Evolutionary conservation across 2,329 filamentous ascomycete species (phyloP).

Genomic region (Endoconidiophora polonica): DNA sequence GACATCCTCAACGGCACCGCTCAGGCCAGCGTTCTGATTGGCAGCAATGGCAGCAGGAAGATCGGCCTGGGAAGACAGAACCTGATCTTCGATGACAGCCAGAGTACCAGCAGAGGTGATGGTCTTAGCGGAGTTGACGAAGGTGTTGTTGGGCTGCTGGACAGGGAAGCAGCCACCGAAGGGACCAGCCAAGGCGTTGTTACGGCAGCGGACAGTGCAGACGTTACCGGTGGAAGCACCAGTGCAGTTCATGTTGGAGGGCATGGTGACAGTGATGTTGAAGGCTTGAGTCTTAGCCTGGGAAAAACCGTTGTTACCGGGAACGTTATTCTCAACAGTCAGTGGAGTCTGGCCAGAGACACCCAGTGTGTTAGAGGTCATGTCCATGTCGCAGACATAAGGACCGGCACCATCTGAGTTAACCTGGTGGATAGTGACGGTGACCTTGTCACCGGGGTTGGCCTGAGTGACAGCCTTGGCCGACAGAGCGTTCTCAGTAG

Average conservation of each 20-base stretch:
- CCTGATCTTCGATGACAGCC: constrained; percentile 29
- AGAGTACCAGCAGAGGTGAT: constrained; percentile 31
- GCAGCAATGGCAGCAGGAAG: constrained; percentile 26
- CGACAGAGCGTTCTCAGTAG: constrained; percentile 34
- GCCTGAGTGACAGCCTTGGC: constrained; percentile 32
- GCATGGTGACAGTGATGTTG: constrained; percentile 38
- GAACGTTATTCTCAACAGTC: constrained; percentile 41
- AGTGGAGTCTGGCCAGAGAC: constrained; percentile 21
- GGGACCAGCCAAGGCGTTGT: constrained; percentile 38
- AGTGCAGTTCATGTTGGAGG: constrained; percentile 29
- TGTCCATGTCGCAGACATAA: constrained; percentile 36
- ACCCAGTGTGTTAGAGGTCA: constrained; percentile 28
- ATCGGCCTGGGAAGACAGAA: constrained; percentile 33
- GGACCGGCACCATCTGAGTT: constrained; percentile 39
- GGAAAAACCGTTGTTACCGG: constrained; percentile 39
- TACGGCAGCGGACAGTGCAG: constrained; percentile 42
- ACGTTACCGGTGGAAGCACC: constrained; percentile 40
- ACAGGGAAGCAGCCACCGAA: constrained; percentile 43
- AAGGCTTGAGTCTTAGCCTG: constrained; percentile 39
- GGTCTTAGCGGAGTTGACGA: constrained; percentile 26
- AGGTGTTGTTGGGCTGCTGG: constrained; percentile 33
- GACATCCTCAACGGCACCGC: constrained; percentile 17
- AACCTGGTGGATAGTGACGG: constrained; percentile 35
- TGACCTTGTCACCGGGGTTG: constrained; percentile 25
- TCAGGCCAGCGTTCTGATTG: constrained; percentile 25